Base-by-base conservation (phyloP, 2,329 filamentous ascomycete genomes). In the Colletotrichum ledebouriae region DNA sequence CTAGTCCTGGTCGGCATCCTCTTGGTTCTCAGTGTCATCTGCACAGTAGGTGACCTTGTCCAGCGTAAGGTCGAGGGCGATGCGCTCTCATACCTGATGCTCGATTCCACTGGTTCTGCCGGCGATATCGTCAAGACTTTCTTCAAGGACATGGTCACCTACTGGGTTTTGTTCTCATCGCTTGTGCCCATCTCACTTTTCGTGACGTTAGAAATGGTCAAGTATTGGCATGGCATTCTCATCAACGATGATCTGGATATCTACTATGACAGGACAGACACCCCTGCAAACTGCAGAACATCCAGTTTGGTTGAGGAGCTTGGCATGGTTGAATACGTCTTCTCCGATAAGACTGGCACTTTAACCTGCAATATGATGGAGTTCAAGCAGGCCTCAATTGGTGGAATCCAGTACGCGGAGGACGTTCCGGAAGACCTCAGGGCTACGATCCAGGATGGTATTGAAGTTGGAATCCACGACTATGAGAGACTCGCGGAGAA, bases 301-400 rank as follows among this genome's bases (percentile, higher is more conserved):
- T 98, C 95, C 2, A 98, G 94, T 72, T 84, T 99, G 76, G 96
- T 99, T 11, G 96, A 99, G 81, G 97, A 99, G 76, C 83, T 99
- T 50, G 96, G 96, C 63, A 97, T 98, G 87, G 97, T 99, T 50
- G 96, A 98, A 76, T 99, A 97, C 75, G 96, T 99, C 71, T 99
- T 99, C 78, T 98, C 94, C 0, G 95, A 98, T 84, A 98, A 98
- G 84, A 98, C 95, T 1, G 95, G 95, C 49, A 98, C 95, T 4
- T 83, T 98, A 75, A 98, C 95, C n/a, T 97, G 94, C 81, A 98
- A 98, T 77, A 90, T 94, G 86, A 98, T 99, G 96, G 95, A 98
- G 79, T 99, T 98, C 79, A 94, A 94, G 77, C 94, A 98, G 79
- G 97, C 93, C 75, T 92, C 92, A 0, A 98, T 99, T 76, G 93